Percentiles rank a stretch among this genome's conserved stretches.
phyloP scores from a whole-genome alignment of 108 stramenopile species.

The Nitzschia sp. region DNA sequence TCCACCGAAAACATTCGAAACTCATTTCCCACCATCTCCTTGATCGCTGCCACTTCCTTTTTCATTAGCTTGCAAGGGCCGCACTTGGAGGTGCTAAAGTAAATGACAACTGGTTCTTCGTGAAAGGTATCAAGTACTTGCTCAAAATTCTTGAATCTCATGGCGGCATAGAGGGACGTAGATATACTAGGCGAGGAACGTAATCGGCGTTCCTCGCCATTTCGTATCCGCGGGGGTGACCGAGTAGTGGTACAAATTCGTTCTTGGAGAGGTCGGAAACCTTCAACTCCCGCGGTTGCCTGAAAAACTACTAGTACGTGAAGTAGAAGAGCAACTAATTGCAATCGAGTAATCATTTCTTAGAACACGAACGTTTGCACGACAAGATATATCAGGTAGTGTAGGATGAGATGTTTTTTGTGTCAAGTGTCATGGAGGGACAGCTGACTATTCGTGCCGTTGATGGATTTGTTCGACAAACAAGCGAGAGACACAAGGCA shows the following conservation, averaged over 20 bases:
- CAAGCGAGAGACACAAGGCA: too few relatives aligned
- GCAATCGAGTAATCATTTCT: too few relatives aligned
- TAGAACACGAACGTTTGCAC: too few relatives aligned
- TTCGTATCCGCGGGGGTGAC: not conserved
- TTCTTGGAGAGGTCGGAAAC: not conserved
- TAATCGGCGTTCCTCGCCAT: not conserved
- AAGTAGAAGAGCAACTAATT: too few relatives aligned
- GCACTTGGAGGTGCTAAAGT: slow-evolving; percentile 60
- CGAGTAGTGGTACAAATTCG: not conserved
- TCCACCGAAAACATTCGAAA: slow-evolving; percentile 59
- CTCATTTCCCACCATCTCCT: slow-evolving; percentile 27
- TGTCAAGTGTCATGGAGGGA: too few relatives aligned
- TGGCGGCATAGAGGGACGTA: not conserved
- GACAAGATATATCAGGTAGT: too few relatives aligned
- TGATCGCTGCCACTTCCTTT: slow-evolving; percentile 37
- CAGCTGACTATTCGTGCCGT: too few relatives aligned
- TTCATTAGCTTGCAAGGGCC: slow-evolving; percentile 74
- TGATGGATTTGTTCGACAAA: too few relatives aligned
- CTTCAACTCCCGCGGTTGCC: not conserved
- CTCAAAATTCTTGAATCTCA: slow-evolving; percentile 77
- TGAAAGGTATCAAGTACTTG: slow-evolving; percentile 60
- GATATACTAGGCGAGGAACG: not conserved
- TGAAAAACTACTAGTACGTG: not conserved
- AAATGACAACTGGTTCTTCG: slow-evolving; percentile 47
- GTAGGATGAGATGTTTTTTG: too few relatives aligned